These are phyloP conservation scores for Amphicarpaea edgeworthii DNA, from an alignment of 306 rosid genomes.

Conservation along the genomic window DNA sequence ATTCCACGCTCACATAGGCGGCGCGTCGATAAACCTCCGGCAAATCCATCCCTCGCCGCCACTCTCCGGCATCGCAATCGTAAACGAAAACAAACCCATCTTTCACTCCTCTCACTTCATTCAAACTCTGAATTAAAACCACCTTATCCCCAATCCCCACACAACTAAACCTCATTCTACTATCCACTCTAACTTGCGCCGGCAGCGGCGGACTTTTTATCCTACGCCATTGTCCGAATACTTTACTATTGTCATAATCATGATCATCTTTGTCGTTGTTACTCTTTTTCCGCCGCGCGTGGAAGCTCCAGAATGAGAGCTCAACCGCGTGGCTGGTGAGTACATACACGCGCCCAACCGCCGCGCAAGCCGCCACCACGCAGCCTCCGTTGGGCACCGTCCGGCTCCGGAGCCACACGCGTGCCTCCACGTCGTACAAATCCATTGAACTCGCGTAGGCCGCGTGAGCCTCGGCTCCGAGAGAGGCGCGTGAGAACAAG, in stretches of 20 bases:
- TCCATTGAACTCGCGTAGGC: conserved; percentile 83
- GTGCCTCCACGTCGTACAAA: conserved; percentile 68
- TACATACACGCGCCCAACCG: conserved; percentile 51
- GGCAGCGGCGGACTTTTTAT: conserved; percentile 69
- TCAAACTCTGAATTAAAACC: conserved; percentile 60
- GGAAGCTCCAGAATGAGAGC: conserved; percentile 76
- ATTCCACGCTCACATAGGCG: conserved; percentile 70
- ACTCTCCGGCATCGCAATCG: conserved; percentile 56
- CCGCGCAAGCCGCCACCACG: conserved; percentile 73
- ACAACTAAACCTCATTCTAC: conserved; percentile 70
- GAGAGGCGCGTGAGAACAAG: conserved; percentile 42
- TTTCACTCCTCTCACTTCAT: conserved; percentile 52
- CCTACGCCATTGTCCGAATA: conserved; percentile 73
- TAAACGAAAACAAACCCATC: conserved; percentile 67
- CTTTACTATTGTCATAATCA: neutral
- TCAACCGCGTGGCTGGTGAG: conserved; percentile 81
- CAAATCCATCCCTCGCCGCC: conserved; percentile 62
- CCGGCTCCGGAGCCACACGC: conserved; percentile 69
- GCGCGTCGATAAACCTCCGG: conserved; percentile 77
- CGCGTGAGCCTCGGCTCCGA: conserved; percentile 58
- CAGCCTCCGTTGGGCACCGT: conserved; percentile 74
- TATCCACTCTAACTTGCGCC: conserved; percentile 62
- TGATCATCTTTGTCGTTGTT: neutral
- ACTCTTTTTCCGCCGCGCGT: conserved; percentile 53
- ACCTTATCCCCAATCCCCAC: conserved; percentile 69